Evolutionary conservation across 768 basidiomycete species (phyloP).

Genomic region (Lactarius vividus): DNA sequence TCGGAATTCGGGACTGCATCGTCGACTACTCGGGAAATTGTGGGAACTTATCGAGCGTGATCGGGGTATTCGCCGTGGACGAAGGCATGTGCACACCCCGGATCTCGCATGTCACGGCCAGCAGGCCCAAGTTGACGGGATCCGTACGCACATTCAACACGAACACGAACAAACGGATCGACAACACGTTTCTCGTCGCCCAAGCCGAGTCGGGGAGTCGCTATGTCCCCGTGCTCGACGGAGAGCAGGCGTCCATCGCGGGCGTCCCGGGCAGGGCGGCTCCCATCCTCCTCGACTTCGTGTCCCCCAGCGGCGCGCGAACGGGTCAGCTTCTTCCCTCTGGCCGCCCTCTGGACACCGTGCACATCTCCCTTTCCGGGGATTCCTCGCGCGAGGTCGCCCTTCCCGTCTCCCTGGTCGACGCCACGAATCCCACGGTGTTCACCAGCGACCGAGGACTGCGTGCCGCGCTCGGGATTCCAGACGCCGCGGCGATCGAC

Average conservation of each 20-base stretch:
- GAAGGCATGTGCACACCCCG: constrained; percentile 48
- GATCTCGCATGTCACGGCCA: constrained; percentile 10
- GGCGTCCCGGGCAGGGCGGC: constrained; percentile 69
- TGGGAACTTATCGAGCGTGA: constrained; percentile 70
- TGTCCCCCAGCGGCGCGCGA: constrained; percentile 62
- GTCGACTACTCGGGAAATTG: constrained; percentile 76
- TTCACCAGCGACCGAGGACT: constrained; percentile 53
- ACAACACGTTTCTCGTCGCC: constrained; percentile 64
- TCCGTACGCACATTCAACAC: constrained; percentile 66
- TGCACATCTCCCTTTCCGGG: constrained; percentile 37
- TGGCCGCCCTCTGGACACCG: constrained; percentile 45
- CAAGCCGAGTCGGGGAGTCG: constrained; percentile 12
- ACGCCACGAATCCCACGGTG: constrained; percentile 74
- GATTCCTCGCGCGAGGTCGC: constrained; percentile 1
- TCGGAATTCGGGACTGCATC: constrained; percentile 50
- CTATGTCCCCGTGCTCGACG: constrained; percentile 41
- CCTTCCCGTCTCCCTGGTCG: constrained; percentile 54
- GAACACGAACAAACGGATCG: constrained; percentile 67
- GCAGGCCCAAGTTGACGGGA: constrained; percentile 10
- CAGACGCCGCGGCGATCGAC: constrained; percentile 23
- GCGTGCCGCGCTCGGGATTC: constrained; percentile 37
- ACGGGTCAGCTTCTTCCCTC: constrained; percentile 72
- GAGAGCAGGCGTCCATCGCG: constrained; percentile 55
- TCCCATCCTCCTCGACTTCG: constrained; percentile 61
- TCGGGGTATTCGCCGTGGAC: constrained; percentile 71